A percentile compares a stretch with the other conserved stretches of the same genome.
These are phyloP conservation scores for Fremontodendron californicum DNA, from an alignment of 345 rosid species.

Conservation along the genomic window DNA sequence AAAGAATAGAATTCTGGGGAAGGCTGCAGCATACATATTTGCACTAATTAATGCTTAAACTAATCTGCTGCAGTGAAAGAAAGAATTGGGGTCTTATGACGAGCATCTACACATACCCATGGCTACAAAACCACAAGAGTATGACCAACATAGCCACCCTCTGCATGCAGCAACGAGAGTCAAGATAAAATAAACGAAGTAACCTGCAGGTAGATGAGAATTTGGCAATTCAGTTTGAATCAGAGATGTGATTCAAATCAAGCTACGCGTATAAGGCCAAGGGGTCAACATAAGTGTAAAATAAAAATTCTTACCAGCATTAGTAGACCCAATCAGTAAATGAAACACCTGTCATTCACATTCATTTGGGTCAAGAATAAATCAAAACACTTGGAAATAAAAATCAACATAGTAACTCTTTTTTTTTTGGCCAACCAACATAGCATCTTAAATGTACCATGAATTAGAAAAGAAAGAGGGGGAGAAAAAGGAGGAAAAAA, in stretches of 20 bases:
- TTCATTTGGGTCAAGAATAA: conserved; percentile 13
- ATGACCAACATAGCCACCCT: conserved; percentile 57
- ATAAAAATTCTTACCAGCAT: conserved; percentile 40
- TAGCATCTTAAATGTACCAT: background rate
- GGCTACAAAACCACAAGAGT: conserved; percentile 55
- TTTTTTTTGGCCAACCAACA: background rate
- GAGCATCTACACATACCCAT: conserved; percentile 45
- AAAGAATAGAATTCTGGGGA: conserved; percentile 52
- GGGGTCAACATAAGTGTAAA: conserved; percentile 5
- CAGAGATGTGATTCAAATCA: background rate
- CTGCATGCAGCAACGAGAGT: conserved; percentile 47
- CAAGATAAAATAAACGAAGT: conserved; percentile 41
- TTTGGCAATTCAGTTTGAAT: conserved; percentile 4
- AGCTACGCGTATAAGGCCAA: background rate
- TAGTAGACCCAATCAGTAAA: conserved; percentile 53
- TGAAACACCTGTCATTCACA: conserved; percentile 56
- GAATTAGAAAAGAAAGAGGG: background rate
- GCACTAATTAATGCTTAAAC: conserved; percentile 17
- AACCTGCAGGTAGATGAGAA: conserved; percentile 40
- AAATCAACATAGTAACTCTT: conserved; percentile 1
- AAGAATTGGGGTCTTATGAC: background rate
- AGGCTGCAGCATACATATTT: conserved; percentile 37
- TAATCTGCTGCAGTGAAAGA: background rate
- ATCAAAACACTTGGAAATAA: conserved; percentile 8
- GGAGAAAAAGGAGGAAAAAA: too few species aligned